Percentiles rank a stretch among this genome's conserved stretches.
phyloP scores from a whole-genome alignment of 208 protist species.

The Trypanosoma theileri region DNA sequence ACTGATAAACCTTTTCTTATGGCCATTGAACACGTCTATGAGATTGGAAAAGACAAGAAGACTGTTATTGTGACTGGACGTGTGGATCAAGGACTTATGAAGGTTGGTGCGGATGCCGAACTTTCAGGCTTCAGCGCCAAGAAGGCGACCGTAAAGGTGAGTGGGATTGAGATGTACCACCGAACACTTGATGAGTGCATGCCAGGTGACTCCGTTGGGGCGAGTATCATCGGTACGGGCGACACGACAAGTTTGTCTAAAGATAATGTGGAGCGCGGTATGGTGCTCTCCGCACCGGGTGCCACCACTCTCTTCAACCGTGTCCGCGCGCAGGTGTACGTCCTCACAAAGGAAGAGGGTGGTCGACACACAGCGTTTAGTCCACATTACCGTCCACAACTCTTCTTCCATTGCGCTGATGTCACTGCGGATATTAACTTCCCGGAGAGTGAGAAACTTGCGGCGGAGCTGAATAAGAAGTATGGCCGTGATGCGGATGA shows the following conservation, averaged over 20 bases:
- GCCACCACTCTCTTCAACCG: slow-evolving; percentile 93
- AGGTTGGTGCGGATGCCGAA: slow-evolving; percentile 95
- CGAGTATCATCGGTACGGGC: slow-evolving; percentile 90
- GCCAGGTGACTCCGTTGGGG: slow-evolving; percentile 98
- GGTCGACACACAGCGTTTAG: slow-evolving; percentile 98
- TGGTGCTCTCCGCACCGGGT: slow-evolving; percentile 94
- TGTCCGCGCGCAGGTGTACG: slow-evolving; percentile 97
- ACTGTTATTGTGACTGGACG: slow-evolving; percentile 96
- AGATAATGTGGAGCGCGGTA: slow-evolving; percentile 95
- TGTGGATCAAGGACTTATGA: slow-evolving; percentile 94
- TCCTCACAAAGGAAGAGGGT: slow-evolving; percentile 98
- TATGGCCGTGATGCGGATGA: slow-evolving; percentile 76
- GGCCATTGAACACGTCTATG: slow-evolving; percentile 96
- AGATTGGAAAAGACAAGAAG: slow-evolving; percentile 92
- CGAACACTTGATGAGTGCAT: slow-evolving; percentile 94
- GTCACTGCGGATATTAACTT: slow-evolving; percentile 96
- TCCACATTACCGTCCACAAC: slow-evolving; percentile 96
- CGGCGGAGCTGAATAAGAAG: slow-evolving; percentile 78
- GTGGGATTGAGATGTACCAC: slow-evolving; percentile 97
- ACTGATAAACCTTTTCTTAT: slow-evolving; percentile 98
- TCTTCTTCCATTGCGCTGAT: slow-evolving; percentile 98
- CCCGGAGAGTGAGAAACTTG: slow-evolving; percentile 77
- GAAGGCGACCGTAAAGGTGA: slow-evolving; percentile 89
- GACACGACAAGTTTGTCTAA: slow-evolving; percentile 92
- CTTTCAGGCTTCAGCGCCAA: slow-evolving; percentile 93